Conservation (phyloP, 2,329 filamentous ascomycete species). For the Orbilia oligospora region DNA sequence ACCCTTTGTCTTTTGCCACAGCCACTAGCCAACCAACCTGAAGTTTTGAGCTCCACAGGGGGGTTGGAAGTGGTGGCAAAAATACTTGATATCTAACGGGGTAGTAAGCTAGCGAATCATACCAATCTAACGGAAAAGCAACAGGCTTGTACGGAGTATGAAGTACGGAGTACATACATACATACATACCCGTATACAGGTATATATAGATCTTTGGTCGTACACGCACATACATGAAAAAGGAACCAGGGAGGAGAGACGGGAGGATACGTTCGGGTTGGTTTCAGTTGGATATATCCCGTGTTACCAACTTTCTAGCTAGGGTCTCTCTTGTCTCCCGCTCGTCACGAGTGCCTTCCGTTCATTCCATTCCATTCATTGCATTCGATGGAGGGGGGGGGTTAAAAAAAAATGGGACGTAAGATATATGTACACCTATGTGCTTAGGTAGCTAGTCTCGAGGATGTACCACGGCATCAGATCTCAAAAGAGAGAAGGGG, state of each 20-base stretch:
- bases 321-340: too few species aligned
- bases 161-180: too few species aligned
- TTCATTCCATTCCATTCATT: background rate
- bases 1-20: background rate
- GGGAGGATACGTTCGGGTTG: constrained; percentile 22
- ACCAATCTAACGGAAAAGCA: background rate
- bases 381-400: too few species aligned
- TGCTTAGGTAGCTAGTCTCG: too few species aligned
- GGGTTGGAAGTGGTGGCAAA: background rate
- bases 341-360: constrained; percentile 8
- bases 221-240: background rate
- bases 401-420: too few species aligned
- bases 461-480: background rate
- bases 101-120: background rate
- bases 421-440: too few species aligned
- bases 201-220: background rate
- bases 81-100: background rate
- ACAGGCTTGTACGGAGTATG: background rate
- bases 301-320: constrained; percentile 11
- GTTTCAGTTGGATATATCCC: constrained; percentile 30
- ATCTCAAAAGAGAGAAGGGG: background rate
- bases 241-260: background rate
- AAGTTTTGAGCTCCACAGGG: too few species aligned
- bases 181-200: background rate
- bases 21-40: too few species aligned